Conservation (phyloP, 306 rosid genomes). For the Begonia peltatifolia region DNA sequence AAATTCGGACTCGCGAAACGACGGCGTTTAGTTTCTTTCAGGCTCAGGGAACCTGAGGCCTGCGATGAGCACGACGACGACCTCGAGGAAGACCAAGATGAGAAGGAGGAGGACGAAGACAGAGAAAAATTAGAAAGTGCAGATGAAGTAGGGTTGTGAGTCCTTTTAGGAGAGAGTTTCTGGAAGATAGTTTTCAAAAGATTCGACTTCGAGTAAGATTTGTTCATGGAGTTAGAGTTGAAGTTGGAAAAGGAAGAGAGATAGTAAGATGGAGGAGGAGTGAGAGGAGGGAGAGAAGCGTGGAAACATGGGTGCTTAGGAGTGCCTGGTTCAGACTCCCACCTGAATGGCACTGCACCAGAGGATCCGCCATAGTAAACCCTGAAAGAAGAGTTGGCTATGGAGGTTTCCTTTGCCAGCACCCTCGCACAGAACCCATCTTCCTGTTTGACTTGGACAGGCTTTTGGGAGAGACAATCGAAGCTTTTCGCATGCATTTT, state of each 20-base stretch:
- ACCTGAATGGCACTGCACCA: conserved; percentile 33
- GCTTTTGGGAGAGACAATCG: conserved; percentile 6
- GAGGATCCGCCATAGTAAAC: conserved; percentile 42
- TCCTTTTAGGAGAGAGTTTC: conserved; percentile 6
- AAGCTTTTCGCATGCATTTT: conserved; percentile 9
- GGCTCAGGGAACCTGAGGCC: not conserved
- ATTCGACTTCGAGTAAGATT: conserved; percentile 8
- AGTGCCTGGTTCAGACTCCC: conserved; percentile 57
- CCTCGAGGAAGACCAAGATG: conserved; percentile 7
- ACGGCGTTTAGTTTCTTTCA: conserved; percentile 3
- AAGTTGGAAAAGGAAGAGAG: not conserved
- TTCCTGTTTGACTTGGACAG: conserved; percentile 10
- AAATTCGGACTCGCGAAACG: not conserved
- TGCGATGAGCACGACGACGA: conserved; percentile 9
- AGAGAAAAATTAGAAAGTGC: not conserved
- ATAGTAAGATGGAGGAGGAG: conserved; percentile 41
- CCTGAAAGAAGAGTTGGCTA: conserved; percentile 26
- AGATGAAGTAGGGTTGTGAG: not conserved
- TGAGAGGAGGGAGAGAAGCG: conserved; percentile 27
- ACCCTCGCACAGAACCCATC: conserved; percentile 14
- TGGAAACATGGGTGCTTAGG: conserved; percentile 31
- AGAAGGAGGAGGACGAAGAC: conserved; percentile 1
- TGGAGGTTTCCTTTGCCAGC: conserved; percentile 25
- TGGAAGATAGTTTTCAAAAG: conserved; percentile 8
- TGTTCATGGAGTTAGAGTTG: not conserved